Conservation (phyloP, 2,329 filamentous ascomycete genomes). For the Colletotrichum sp. region DNA sequence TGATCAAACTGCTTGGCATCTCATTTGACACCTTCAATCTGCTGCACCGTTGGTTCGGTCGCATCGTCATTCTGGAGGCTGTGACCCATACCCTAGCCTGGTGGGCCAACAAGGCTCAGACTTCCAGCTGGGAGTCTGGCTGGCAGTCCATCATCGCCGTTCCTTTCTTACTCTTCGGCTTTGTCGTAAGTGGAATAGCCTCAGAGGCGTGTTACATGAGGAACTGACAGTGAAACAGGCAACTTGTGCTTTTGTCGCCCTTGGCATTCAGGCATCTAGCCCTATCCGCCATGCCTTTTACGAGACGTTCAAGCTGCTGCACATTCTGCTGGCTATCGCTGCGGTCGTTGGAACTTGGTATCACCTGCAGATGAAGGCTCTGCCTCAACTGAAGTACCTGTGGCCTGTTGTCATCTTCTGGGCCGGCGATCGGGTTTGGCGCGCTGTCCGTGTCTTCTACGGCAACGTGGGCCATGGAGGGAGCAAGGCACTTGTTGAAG, state of each 20-base stretch:
- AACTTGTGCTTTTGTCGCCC: conserved; percentile 63
- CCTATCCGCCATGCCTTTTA: conserved; percentile 80
- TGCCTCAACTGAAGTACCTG: conserved; percentile 64
- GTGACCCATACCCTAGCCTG: conserved; percentile 70
- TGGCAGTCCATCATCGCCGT: conserved; percentile 39
- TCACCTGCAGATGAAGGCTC: conserved; percentile 61
- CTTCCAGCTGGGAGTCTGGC: conserved; percentile 54
- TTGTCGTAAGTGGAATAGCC: conserved; percentile 56
- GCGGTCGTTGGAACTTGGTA: conserved; percentile 71
- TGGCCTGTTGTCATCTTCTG: conserved; percentile 71
- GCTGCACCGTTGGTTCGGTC: conserved; percentile 80
- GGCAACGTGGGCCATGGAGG: conserved; percentile 72
- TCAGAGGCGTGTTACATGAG: conserved; percentile 7
- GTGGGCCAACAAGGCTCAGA: conserved; percentile 46
- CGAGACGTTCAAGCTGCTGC: conserved; percentile 76
- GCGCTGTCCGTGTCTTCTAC: conserved; percentile 65
- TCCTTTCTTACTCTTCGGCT: conserved; percentile 64
- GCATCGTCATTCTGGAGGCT: conserved; percentile 75
- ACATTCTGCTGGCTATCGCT: conserved; percentile 68
- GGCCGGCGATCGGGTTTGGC: conserved; percentile 66
- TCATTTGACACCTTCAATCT: conserved; percentile 86
- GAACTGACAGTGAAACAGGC: conserved; percentile 42
- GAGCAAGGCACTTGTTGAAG: conserved; percentile 73
- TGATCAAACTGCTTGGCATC: conserved; percentile 74
- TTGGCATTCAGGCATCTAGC: conserved; percentile 73